Evolutionary conservation across 805 yeast species (phyloP), one percentile per base, ranked within the genome.

Genomic region (Cyberlindnera nakhonratchasimensis): DNA sequence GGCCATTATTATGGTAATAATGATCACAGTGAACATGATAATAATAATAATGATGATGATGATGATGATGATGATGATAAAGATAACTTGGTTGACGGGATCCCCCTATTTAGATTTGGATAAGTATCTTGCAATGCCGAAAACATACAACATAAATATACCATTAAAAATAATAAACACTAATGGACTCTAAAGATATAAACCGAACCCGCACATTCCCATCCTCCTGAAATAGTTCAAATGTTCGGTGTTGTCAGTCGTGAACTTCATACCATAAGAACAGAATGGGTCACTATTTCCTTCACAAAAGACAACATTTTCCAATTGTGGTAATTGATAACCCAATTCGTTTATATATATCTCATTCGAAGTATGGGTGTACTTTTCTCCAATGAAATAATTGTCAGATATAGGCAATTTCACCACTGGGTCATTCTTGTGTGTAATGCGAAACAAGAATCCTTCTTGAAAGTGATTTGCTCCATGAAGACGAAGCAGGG

Each of bases 251-350:
- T 45, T 56, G 29, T 49, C 57, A 10, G 37, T 37, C 3, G 57
- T 32, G 23, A 47, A 45, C 13, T 33, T 39, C 47, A 40, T 45
- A 2, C 60, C 59, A 29, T 28, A 19, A 0, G 59, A 42, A 21
- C 62, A 80, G 10, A 69, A 84, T 33, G 89, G 80, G 50, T 73
- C 90, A 0, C 66, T 82, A 38, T 66, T 87, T 42, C 89, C 89
- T 0, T 65, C 72, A 47, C 76, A 89, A 12, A 80, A 89, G 80
- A 77, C 84, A 51, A 87, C 96, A 0, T 82, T 91, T 13, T 39
- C 30, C 5, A 46, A 20, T 1, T 14, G 14, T 6, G 60, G 58
- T 4, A 28, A 6, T 3, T 46, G 50, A 5, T 24, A 29, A 3
- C 55, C 54, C 20, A 45, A 22, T 29, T 55, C 58, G 40, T 56